Evolutionary conservation across 2,329 filamentous ascomycete species (phyloP).

Genomic region (Colletotrichum plurivorum): DNA sequence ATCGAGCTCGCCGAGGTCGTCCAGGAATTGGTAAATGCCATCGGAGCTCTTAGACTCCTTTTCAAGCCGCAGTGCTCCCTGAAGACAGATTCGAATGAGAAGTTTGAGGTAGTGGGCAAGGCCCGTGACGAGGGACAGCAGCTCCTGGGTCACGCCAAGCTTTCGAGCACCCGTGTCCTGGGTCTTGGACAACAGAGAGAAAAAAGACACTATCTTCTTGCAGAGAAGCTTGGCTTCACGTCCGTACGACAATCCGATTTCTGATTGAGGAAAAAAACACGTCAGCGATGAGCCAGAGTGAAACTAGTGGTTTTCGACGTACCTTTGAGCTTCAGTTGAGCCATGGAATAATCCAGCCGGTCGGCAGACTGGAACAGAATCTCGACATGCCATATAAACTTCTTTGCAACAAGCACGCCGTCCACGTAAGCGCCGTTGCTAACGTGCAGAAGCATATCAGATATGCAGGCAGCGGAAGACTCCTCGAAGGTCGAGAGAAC

Average conservation of each 20-base stretch:
- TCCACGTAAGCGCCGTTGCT: conserved; percentile 98
- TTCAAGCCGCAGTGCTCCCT: conserved; percentile 92
- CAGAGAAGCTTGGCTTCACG: conserved; percentile 99
- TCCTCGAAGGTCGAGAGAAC: conserved; percentile 97
- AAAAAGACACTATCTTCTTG: conserved; percentile 99
- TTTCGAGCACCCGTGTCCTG: conserved; percentile 92
- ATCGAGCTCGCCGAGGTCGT: conserved; percentile 88
- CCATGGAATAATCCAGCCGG: conserved; percentile 82
- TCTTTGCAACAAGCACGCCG: conserved; percentile 93
- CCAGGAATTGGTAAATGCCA: conserved; percentile 85
- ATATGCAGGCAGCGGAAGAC: conserved; percentile 97
- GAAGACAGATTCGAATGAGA: conserved; percentile 95
- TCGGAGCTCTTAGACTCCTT: conserved; percentile 82
- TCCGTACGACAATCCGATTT: conserved; percentile 85
- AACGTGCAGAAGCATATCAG: conserved; percentile 98
- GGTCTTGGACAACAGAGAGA: conserved; percentile 92
- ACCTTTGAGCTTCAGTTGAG: conserved; percentile 81
- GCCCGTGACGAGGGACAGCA: conserved; percentile 97
- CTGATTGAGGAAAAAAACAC: neutral
- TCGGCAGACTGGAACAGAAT: conserved; percentile 92
- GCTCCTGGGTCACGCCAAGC: conserved; percentile 95
- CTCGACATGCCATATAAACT: conserved; percentile 96
- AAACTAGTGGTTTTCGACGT: conserved; percentile 47
- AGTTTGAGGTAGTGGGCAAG: conserved; percentile 98
- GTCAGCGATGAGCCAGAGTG: conserved; percentile 23